Evolutionary conservation across 768 basidiomycete species (phyloP), one percentile per base, ranked within the genome.

Genomic region (Lactarius hengduanensis): DNA sequence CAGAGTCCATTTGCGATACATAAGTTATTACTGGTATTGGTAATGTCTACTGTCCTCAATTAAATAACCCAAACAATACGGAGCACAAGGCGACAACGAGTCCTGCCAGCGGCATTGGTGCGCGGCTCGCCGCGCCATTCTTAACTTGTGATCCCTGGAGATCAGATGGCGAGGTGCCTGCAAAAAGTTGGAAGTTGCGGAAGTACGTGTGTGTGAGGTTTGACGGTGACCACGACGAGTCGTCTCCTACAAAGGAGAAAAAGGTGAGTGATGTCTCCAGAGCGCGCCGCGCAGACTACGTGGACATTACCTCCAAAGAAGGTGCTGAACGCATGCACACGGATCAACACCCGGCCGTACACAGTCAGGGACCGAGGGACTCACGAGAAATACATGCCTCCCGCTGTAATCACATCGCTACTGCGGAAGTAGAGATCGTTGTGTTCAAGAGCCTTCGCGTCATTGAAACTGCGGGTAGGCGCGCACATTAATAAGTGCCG

Each of bases 371-470:
- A 56, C 6, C 3, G 26, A 53, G 10, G 58, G n/a, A 69, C 32
- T 62, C 8, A 64, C 86, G 92, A 93, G 76, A 94, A 90, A 77
- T 84, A 93, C 57, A 94, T 75, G 9, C 93, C 92, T 40, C 86
- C 87, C 10, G 85, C 81, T 10, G 77, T 73, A 30, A 94, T 77
- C 30, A 76, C 75, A 26, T 81, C 74, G 36, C 76, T 79, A 28
- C 80, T 81, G 30, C 93, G 86, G 64, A 92, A 81, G 71, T 88
- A 85, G 26, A 94, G 78, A 70, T 85, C 80, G 32, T 79, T 73
- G 73, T 90, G 85, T 54, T 82, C 77, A 16, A 91, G 73, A 3
- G 83, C 90, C 56, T 81, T 80, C 3, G 84, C 78, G 71, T 89
- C 86, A 72, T 94, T 91, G 78, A 86, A 88, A 74, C 88, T 90